These are phyloP conservation scores for Suhomyces kilbournensis DNA, from an alignment of 805 yeast genomes.

Conservation along the genomic window DNA sequence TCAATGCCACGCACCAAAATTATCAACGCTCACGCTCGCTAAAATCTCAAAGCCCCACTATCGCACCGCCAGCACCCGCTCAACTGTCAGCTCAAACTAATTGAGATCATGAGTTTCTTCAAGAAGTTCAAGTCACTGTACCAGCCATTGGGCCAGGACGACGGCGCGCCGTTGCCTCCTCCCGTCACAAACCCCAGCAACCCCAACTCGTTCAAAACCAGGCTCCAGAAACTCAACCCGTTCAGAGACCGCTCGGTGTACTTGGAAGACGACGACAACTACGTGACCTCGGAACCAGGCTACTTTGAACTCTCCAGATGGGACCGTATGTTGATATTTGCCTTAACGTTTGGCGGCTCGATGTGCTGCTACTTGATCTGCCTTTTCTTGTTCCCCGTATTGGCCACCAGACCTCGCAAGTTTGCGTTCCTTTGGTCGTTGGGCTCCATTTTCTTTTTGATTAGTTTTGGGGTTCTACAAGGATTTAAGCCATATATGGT, in stretches of 20 bases:
- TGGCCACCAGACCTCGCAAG: conserved; percentile 42
- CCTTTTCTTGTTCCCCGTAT: conserved; percentile 41
- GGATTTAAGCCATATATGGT: conserved; percentile 39
- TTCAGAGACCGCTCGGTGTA: conserved; percentile 36
- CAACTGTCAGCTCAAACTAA: no score
- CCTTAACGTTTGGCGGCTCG: conserved; percentile 42
- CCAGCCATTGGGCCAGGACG: conserved; percentile 32
- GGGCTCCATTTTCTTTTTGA: conserved; percentile 44
- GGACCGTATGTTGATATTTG: conserved; percentile 47
- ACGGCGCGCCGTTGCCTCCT: conserved; percentile 35
- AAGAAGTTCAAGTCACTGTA: conserved; percentile 29
- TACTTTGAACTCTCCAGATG: conserved; percentile 42
- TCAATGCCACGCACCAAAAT: not conserved
- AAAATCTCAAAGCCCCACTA: not conserved
- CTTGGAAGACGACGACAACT: conserved; percentile 41
- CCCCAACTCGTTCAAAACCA: conserved; percentile 23
- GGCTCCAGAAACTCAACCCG: conserved; percentile 38
- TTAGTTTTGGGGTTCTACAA: conserved; percentile 46
- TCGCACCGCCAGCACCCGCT: not conserved
- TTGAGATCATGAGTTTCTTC: conserved; percentile 35
- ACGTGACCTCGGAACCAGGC: conserved; percentile 44
- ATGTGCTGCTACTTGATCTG: conserved; percentile 41
- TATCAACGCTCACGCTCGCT: not conserved
- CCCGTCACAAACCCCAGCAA: conserved; percentile 31
- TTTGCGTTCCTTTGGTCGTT: conserved; percentile 48